Conservation (phyloP, 192 early-diverging fungal species). For the Coemansia erecta region DNA sequence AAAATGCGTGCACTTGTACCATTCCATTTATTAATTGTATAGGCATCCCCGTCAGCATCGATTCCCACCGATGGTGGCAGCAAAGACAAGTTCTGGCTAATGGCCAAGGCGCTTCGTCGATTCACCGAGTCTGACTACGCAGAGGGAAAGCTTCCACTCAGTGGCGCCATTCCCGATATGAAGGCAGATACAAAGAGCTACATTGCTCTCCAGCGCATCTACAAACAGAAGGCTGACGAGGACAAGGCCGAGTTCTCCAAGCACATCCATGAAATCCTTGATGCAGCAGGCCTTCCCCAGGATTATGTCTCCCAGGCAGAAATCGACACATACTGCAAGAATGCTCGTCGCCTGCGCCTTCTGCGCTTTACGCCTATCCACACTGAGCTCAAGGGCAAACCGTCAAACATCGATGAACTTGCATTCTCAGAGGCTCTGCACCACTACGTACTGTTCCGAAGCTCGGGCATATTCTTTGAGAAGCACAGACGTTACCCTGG, state of each 20-base stretch:
- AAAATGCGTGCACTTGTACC: not conserved
- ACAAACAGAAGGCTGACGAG: slow-evolving; percentile 74
- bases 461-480: slow-evolving; percentile 17
- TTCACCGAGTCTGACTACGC: slow-evolving; percentile 72
- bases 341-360: slow-evolving; percentile 67
- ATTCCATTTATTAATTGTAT: not conserved
- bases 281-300: slow-evolving; percentile 47
- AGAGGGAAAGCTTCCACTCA: slow-evolving; percentile 71
- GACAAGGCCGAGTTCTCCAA: slow-evolving; percentile 58
- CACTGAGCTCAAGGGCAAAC: slow-evolving; percentile 14
- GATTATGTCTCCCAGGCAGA: slow-evolving; percentile 61
- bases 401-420: not conserved
- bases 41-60: not conserved
- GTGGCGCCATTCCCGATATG: slow-evolving; percentile 94
- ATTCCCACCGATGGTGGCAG: not conserved
- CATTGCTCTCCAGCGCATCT: slow-evolving; percentile 80
- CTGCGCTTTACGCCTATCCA: slow-evolving; percentile 47
- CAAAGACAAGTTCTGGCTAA: slow-evolving; percentile 77
- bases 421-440: slow-evolving; percentile 7
- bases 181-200: slow-evolving; percentile 91
- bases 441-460: slow-evolving; percentile 38
- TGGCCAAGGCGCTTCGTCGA: slow-evolving; percentile 71
- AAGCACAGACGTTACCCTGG: slow-evolving; percentile 28
- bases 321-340: slow-evolving; percentile 82
- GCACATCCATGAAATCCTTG: slow-evolving; percentile 53